Evolutionary conservation across 73 alveolate species (phyloP).

Genomic region (Paramecium octaurelia): DNA sequence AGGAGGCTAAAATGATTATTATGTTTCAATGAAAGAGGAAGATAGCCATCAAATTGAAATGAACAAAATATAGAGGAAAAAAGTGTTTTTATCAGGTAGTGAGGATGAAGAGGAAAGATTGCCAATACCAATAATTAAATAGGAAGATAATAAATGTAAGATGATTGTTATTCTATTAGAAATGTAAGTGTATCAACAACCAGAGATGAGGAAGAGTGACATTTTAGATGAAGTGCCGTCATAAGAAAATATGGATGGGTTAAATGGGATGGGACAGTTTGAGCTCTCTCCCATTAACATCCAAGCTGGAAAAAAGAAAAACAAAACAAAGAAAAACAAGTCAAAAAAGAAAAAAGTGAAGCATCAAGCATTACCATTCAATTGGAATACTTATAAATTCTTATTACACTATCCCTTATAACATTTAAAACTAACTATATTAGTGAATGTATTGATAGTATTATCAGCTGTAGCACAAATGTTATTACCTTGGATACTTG

Average conservation of each 20-base stretch:
- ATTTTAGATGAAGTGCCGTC: not conserved
- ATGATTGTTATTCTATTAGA: not conserved
- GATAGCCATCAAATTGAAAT: not conserved
- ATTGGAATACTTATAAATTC: conserved; percentile 39
- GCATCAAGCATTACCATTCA: not conserved
- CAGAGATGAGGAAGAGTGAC: not conserved
- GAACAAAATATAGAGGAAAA: not conserved
- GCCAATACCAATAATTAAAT: not conserved
- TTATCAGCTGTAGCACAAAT: not conserved
- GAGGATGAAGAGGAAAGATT: conserved; percentile 44
- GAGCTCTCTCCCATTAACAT: not conserved
- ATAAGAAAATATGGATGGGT: not conserved
- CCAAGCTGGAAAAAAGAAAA: not conserved
- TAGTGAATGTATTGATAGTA: not conserved
- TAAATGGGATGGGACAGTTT: not conserved
- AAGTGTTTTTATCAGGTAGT: conserved; percentile 39
- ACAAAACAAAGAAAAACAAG: not conserved
- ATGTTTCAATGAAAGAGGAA: not conserved
- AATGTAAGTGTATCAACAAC: not conserved
- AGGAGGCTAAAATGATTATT: not conserved
- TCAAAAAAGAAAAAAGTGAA: not conserved
- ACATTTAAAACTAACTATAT: conserved; percentile 1
- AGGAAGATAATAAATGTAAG: not conserved
- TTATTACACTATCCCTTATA: conserved; percentile 11
- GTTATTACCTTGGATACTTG: not conserved